Conservation (phyloP, 2,329 filamentous ascomycete species). For the Tetracladium maxilliforme region DNA sequence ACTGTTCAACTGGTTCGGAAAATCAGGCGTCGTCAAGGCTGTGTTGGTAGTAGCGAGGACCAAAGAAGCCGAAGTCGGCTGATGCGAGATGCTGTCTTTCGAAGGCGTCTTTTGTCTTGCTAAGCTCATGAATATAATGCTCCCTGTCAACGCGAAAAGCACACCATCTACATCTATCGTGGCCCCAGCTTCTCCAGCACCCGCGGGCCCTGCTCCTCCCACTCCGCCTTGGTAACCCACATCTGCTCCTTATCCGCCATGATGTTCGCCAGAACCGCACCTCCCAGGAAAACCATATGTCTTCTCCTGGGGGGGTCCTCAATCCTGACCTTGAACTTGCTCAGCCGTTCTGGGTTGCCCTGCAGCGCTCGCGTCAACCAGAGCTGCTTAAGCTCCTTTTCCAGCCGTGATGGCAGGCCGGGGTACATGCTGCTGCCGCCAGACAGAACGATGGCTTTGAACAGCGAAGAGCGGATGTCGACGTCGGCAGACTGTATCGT, state of each 20-base stretch:
- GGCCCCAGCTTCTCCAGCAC: constrained; percentile 87
- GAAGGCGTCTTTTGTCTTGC: no score
- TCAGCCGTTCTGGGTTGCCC: constrained; percentile 83
- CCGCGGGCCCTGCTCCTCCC: constrained; percentile 80
- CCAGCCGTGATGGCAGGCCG: constrained; percentile 79
- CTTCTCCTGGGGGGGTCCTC: constrained; percentile 90
- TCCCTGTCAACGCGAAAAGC: no score
- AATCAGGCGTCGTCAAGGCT: no score
- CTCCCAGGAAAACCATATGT: constrained; percentile 99
- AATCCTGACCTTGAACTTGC: constrained; percentile 99
- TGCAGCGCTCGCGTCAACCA: constrained; percentile 87
- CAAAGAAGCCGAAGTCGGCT: no score
- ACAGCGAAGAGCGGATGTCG: constrained; percentile 83
- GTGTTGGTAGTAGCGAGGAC: no score
- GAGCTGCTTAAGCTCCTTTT: constrained; percentile 97
- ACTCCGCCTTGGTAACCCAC: constrained; percentile 97
- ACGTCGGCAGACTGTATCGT: constrained; percentile 94
- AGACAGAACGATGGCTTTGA: constrained; percentile 93
- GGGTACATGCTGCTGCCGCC: constrained; percentile 99
- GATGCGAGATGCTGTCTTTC: no score
- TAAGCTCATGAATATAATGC: no score
- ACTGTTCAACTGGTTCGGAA: no score
- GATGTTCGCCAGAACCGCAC: constrained; percentile 92
- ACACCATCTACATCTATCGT: constrained; percentile 43
- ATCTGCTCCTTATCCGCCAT: constrained; percentile 98